phyloP scores from a whole-genome alignment of 768 basidiomycete genomes.

The Lentinula lateritia region DNA sequence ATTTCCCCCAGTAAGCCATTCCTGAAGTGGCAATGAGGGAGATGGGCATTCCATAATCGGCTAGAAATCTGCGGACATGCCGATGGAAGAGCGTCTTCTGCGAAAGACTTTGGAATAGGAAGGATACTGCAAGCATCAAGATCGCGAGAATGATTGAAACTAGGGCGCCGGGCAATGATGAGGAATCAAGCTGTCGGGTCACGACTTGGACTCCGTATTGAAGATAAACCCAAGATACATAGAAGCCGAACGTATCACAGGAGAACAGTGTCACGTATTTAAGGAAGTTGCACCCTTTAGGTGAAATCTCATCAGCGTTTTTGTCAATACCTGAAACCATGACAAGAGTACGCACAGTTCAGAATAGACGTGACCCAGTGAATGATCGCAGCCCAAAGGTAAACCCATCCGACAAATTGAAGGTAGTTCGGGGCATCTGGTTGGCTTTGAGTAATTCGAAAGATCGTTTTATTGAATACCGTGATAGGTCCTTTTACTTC shows the following conservation, averaged over 20 bases:
- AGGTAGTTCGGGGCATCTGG: conserved; percentile 67
- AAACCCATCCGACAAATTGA: conserved; percentile 89
- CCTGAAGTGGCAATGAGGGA: conserved; percentile 70
- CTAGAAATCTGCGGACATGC: conserved; percentile 67
- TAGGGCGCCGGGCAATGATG: conserved; percentile 40
- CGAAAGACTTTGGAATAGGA: conserved; percentile 67
- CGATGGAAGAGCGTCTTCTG: conserved; percentile 64
- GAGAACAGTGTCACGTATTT: conserved; percentile 86
- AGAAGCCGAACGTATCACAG: conserved; percentile 91
- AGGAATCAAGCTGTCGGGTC: conserved; percentile 57
- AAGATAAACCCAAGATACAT: conserved; percentile 85
- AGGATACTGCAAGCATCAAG: conserved; percentile 69
- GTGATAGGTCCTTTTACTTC: conserved; percentile 70
- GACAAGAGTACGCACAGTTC: conserved; percentile 49
- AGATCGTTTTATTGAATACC: conserved; percentile 89
- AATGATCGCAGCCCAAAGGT: conserved; percentile 83
- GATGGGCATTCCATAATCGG: conserved; percentile 91
- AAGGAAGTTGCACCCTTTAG: conserved; percentile 72
- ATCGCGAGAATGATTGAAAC: conserved; percentile 71
- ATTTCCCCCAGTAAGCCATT: conserved; percentile 84
- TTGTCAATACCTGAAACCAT: background rate
- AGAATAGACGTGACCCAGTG: conserved; percentile 78
- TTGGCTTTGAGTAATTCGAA: conserved; percentile 57
- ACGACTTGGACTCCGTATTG: conserved; percentile 87
- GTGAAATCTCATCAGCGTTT: background rate